Evolutionary conservation across 2,329 filamentous ascomycete genomes (phyloP), one percentile per base, ranked within the genome.

Genomic region (Colletotrichum cordylinicola): DNA sequence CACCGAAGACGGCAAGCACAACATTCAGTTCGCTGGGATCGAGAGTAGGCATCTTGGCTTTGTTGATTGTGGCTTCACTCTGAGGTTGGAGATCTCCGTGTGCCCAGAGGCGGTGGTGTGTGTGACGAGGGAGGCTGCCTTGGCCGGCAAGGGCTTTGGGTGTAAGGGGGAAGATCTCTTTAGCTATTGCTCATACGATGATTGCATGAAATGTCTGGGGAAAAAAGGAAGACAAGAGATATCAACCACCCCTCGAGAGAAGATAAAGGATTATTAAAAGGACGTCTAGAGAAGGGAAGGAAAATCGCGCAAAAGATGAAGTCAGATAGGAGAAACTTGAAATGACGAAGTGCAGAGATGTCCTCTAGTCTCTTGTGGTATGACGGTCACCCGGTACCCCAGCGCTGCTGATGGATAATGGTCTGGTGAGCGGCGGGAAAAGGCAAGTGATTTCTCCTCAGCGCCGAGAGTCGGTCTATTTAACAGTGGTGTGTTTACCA

Each of bases 1-100:
- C 79, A 88, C 87, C 87, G 66, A 89, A 79, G 6, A 89, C 81
- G 10, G 84, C 82, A 39, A 88, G 81, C 56, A 90, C 87, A n/a
- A 90, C 84, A 78, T 91, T 91, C 72, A 91, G 85, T 72, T 80
- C 78, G 75, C 75, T 80, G 24, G 75, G 61, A 67, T 79, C 72
- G 58, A 80, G 78, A 43, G 72, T 76, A 60, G 79, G 79, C 79
- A 80, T 80, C 69, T 74, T 74, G 77, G 69, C 56, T 60, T 24
- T 7, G 24, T 43, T 27, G 55, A 29, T 43, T 56, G 68, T 64
- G 39, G 55, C 62, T 72, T 75, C 69, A 48, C 39, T 56, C 16
- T 56, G 39, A 64, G 10, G 10, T 56, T 21, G 18, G 16, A 43
- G 27, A 55, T 64, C 33, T 64, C n/a, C n/a, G 37, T 56, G 31